Conservation (phyloP, 1,284 basidiomycete species). For the Porodaedalea pini region DNA sequence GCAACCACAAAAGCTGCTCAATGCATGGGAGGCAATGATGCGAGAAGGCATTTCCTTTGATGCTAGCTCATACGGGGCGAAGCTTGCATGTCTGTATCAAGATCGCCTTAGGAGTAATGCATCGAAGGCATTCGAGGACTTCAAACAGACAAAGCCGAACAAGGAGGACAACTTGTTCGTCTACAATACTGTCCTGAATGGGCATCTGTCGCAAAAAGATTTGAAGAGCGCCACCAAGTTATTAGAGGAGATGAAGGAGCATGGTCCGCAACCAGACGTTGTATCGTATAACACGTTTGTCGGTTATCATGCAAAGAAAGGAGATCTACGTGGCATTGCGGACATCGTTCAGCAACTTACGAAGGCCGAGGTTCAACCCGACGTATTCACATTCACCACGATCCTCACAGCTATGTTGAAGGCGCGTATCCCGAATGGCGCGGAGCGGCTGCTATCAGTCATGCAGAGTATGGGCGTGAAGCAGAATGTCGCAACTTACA, state of each 20-base stretch:
- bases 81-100: constrained; percentile 55
- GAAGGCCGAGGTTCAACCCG: constrained; percentile 52
- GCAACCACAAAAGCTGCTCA: constrained; percentile 44
- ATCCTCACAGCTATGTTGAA: constrained; percentile 72
- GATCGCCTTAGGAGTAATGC: constrained; percentile 44
- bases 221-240: constrained; percentile 44
- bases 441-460: constrained; percentile 54
- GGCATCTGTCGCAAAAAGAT: constrained; percentile 46
- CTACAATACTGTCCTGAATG: constrained; percentile 63
- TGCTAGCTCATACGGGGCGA: constrained; percentile 52
- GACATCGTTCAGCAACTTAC: constrained; percentile 53
- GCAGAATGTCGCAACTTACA: constrained; percentile 71
- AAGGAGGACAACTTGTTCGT: constrained; percentile 37
- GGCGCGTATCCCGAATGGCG: constrained; percentile 62
- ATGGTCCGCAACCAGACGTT: constrained; percentile 62
- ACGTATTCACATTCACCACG: constrained; percentile 79
- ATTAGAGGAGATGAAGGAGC: constrained; percentile 44
- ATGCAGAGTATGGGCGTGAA: constrained; percentile 74
- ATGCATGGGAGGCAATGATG: constrained; percentile 60
- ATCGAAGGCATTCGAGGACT: constrained; percentile 47
- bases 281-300: constrained; percentile 79
- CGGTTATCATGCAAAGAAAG: constrained; percentile 55
- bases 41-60: constrained; percentile 50
- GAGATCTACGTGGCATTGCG: constrained; percentile 56
- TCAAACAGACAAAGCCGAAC: constrained; percentile 35